phyloP scores from a whole-genome alignment of 495 filamentous ascomycete genomes.

The Neurospora terricola region DNA sequence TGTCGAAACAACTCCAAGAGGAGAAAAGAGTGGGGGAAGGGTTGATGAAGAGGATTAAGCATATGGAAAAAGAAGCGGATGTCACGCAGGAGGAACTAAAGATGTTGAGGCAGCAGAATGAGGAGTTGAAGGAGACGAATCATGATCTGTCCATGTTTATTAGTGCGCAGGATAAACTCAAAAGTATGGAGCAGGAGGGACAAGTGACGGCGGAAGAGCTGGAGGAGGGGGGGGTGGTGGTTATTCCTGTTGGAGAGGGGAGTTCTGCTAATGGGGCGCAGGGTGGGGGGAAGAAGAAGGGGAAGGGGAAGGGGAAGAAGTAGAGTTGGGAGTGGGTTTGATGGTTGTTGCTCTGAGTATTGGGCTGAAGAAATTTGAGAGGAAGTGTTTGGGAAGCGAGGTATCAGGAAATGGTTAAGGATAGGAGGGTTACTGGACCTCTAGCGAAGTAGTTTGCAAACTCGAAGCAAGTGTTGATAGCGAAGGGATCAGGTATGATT shows the following conservation, averaged over 20 bases:
- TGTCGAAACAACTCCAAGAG: constrained; percentile 73
- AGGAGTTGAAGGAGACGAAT: constrained; percentile 69
- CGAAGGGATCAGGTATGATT: no score
- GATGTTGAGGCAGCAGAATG: constrained; percentile 44
- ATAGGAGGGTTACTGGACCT: not conserved
- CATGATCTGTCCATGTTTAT: constrained; percentile 89
- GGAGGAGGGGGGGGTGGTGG: constrained; percentile 39
- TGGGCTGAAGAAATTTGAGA: not conserved
- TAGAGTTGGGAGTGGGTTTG: not conserved
- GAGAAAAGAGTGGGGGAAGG: constrained; percentile 77
- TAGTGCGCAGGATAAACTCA: constrained; percentile 69
- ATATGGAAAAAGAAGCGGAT: constrained; percentile 50
- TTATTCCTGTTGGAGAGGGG: constrained; percentile 30
- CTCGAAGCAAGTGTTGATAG: not conserved
- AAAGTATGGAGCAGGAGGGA: constrained; percentile 53
- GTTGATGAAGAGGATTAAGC: constrained; percentile 65
- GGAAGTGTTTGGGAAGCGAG: not conserved
- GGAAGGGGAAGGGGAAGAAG: constrained; percentile 37
- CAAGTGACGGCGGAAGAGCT: constrained; percentile 47
- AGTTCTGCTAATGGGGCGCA: not conserved
- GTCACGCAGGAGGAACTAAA: constrained; percentile 35
- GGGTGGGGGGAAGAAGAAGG: constrained; percentile 36
- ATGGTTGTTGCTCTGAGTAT: not conserved
- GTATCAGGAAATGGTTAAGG: not conserved
- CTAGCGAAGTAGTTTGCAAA: not conserved